These are phyloP conservation scores for Puccinia horiana DNA, from an alignment of 1,284 basidiomycete species.

Conservation along the genomic window DNA sequence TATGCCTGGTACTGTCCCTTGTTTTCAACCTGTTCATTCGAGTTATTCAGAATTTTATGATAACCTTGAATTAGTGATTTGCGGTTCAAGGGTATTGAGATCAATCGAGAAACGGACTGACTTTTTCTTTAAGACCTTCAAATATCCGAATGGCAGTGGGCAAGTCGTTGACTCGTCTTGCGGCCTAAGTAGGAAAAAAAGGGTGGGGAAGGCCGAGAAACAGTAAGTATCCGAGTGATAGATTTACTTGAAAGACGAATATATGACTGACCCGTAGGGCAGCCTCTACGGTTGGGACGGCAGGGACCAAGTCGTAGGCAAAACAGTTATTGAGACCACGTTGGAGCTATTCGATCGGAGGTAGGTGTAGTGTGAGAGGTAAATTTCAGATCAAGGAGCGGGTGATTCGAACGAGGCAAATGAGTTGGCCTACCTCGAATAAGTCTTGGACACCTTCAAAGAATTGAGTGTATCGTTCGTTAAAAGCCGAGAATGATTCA, in stretches of 20 bases:
- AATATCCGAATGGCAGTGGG: slow-evolving; percentile 93
- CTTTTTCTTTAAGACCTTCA: slow-evolving; percentile 62
- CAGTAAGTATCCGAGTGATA: not conserved
- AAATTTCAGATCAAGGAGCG: not conserved
- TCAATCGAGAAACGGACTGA: not conserved
- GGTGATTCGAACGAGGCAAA: not conserved
- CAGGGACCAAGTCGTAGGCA: slow-evolving; percentile 94
- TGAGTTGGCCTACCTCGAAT: slow-evolving; percentile 67
- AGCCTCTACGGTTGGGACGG: slow-evolving; percentile 56
- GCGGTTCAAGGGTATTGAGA: not conserved
- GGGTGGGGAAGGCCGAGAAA: not conserved
- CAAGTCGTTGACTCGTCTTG: slow-evolving; percentile 92
- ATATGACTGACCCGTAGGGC: slow-evolving; percentile 31
- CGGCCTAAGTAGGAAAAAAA: slow-evolving; percentile 64
- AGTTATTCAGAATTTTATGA: not conserved
- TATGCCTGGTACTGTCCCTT: slow-evolving; percentile 86
- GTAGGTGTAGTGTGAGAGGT: not conserved
- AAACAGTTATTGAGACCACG: slow-evolving; percentile 99
- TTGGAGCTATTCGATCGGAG: slow-evolving; percentile 65
- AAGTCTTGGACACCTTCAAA: slow-evolving; percentile 90
- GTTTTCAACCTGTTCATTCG: slow-evolving; percentile 76
- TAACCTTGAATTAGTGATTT: slow-evolving; percentile 68
- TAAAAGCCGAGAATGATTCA: slow-evolving; percentile 93
- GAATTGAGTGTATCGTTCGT: slow-evolving; percentile 87
- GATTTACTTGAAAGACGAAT: not conserved